Evolutionary conservation across 2,329 filamentous ascomycete genomes (phyloP).

Genomic region (Chrysosporium keratinophilum): DNA sequence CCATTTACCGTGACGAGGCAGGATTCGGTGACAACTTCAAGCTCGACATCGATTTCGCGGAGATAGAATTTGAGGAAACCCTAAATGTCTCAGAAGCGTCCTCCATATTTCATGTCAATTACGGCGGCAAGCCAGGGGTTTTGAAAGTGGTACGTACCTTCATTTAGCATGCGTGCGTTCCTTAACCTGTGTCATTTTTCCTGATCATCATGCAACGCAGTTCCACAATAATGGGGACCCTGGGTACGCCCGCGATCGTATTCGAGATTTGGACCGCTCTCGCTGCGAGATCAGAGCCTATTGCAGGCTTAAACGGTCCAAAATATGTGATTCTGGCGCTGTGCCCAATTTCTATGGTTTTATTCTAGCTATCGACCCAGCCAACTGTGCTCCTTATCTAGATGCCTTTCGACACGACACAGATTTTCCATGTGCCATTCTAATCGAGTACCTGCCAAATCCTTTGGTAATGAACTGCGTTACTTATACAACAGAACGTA

Average conservation of each 20-base stretch:
- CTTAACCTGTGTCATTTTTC: neutral
- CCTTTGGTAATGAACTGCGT: slow-evolving; percentile 12
- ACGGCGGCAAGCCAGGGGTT: slow-evolving; percentile 8
- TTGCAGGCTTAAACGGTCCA: slow-evolving; percentile 11
- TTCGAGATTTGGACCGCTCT: slow-evolving; percentile 10
- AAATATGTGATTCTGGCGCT: slow-evolving; percentile 11
- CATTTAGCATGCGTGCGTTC: neutral
- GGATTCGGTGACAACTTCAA: slow-evolving; percentile 12
- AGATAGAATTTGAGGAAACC: slow-evolving; percentile 11
- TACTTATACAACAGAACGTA: slow-evolving; percentile 10
- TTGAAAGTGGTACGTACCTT: slow-evolving; percentile 12
- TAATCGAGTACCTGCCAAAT: slow-evolving; percentile 16
- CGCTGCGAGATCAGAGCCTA: slow-evolving; percentile 12
- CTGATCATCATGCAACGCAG: slow-evolving; percentile 7
- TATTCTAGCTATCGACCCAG: neutral
- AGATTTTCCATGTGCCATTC: slow-evolving; percentile 9
- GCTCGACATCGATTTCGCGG: slow-evolving; percentile 12
- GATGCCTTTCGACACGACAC: slow-evolving; percentile 10
- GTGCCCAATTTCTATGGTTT: slow-evolving; percentile 8
- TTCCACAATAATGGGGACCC: slow-evolving; percentile 12
- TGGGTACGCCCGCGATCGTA: slow-evolving; percentile 4
- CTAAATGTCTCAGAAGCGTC: slow-evolving; percentile 14
- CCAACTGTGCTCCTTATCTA: slow-evolving; percentile 6
- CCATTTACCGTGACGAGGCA: slow-evolving; percentile 14
- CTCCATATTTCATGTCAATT: slow-evolving; percentile 14